These are phyloP conservation scores for Phialocephala sp. DNA, from an alignment of 2,329 filamentous ascomycete genomes.

Conservation along the genomic window DNA sequence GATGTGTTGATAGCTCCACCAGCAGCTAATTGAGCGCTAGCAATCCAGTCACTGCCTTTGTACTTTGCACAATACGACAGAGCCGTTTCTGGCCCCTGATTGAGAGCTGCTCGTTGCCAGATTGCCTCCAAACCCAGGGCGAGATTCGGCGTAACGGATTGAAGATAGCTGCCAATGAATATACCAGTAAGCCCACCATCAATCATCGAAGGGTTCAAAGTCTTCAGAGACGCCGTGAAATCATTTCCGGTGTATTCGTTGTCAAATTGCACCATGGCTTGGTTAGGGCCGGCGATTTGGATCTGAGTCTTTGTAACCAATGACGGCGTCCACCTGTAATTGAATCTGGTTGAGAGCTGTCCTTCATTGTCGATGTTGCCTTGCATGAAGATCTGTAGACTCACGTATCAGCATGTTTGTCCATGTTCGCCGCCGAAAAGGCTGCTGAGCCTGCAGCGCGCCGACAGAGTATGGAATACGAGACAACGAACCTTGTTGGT, in stretches of 20 bases:
- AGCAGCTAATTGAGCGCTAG: constrained; percentile 79
- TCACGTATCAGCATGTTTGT: constrained; percentile 30
- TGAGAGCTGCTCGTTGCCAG: constrained; percentile 86
- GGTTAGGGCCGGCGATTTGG: constrained; percentile 78
- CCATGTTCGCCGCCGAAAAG: background rate
- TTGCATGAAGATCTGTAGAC: constrained; percentile 84
- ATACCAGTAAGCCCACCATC: constrained; percentile 95
- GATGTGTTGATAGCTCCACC: constrained; percentile 88
- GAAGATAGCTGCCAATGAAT: constrained; percentile 93
- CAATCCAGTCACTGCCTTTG: constrained; percentile 91
- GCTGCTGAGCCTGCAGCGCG: background rate
- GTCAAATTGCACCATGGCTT: constrained; percentile 91
- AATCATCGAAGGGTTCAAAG: constrained; percentile 91
- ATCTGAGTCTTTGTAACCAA: constrained; percentile 87
- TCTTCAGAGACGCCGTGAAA: constrained; percentile 92
- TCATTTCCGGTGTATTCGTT: constrained; percentile 94
- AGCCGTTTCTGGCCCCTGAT: constrained; percentile 86
- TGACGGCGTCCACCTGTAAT: constrained; percentile 84
- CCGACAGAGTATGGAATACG: background rate
- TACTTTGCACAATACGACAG: constrained; percentile 92
- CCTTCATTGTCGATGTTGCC: constrained; percentile 94
- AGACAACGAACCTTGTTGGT: constrained; percentile 77
- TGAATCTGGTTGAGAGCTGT: constrained; percentile 84
- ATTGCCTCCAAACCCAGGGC: constrained; percentile 90
- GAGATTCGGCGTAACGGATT: constrained; percentile 86